phyloP scores from a whole-genome alignment of 805 yeast genomes.

The Candida peoriensis region DNA sequence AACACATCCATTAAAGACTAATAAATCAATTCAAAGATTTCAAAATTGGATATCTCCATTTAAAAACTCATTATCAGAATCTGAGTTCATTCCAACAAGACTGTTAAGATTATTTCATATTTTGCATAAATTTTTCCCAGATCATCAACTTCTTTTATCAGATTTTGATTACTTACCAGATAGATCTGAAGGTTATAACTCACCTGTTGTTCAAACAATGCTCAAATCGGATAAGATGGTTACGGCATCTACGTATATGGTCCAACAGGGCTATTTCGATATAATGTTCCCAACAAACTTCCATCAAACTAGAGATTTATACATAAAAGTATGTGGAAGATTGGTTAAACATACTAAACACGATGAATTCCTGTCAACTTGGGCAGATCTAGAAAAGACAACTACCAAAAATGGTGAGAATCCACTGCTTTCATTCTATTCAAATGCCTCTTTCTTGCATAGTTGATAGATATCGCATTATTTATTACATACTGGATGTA shows the following conservation, averaged over 20 bases:
- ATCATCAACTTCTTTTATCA: slow-evolving; percentile 67
- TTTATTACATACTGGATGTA: background rate
- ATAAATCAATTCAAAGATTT: slow-evolving; percentile 33
- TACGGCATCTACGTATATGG: slow-evolving; percentile 70
- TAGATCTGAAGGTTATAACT: slow-evolving; percentile 50
- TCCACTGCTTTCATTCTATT: slow-evolving; percentile 75
- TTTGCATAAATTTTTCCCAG: slow-evolving; percentile 61
- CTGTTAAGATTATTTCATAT: slow-evolving; percentile 59
- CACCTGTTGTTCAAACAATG: slow-evolving; percentile 81
- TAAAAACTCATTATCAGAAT: slow-evolving; percentile 59
- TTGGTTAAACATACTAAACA: slow-evolving; percentile 51
- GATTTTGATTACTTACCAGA: slow-evolving; percentile 53
- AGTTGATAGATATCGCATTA: slow-evolving; percentile 4
- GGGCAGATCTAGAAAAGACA: slow-evolving; percentile 69
- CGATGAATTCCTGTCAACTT: slow-evolving; percentile 55
- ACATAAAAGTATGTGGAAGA: slow-evolving; percentile 59
- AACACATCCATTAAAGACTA: slow-evolving; percentile 59
- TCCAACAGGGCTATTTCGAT: slow-evolving; percentile 81
- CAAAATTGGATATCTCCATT: slow-evolving; percentile 57
- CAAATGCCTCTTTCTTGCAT: slow-evolving; percentile 64
- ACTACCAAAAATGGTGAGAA: slow-evolving; percentile 74
- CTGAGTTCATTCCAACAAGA: slow-evolving; percentile 78
- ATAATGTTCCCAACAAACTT: slow-evolving; percentile 86
- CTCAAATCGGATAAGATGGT: slow-evolving; percentile 56
- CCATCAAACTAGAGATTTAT: slow-evolving; percentile 52